These are phyloP conservation scores for Cladobotryum protrusum DNA, from an alignment of 2,329 filamentous ascomycete genomes.

Conservation along the genomic window DNA sequence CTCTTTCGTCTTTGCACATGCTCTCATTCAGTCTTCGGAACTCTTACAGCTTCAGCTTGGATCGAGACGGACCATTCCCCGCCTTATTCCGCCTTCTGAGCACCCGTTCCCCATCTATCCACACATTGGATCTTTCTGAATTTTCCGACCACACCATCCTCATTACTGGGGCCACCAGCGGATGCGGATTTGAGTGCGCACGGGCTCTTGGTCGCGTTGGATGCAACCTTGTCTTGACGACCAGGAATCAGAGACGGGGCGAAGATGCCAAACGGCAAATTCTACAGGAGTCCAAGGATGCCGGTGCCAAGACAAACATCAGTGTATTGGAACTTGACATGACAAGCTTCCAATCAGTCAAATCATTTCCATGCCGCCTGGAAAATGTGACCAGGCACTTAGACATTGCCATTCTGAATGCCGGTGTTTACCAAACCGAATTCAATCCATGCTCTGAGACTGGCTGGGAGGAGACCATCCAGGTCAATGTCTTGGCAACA, in stretches of 20 bases:
- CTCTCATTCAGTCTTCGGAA: background rate
- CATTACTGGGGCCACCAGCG: slow-evolving; percentile 21
- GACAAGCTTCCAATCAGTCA: slow-evolving; percentile 18
- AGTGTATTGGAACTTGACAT: background rate
- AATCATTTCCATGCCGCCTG: slow-evolving; percentile 14
- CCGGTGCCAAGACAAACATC: background rate
- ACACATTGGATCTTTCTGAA: background rate
- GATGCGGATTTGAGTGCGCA: slow-evolving; percentile 19
- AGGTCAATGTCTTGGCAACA: slow-evolving; percentile 21
- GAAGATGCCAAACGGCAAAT: background rate
- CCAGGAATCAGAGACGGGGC: background rate
- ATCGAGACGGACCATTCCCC: background rate
- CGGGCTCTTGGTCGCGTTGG: slow-evolving; percentile 4
- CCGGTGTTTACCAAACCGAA: slow-evolving; percentile 18
- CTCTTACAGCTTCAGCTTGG: background rate
- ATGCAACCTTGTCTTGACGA: background rate
- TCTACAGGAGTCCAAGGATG: background rate
- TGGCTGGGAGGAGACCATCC: slow-evolving; percentile 26
- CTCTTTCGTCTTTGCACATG: background rate
- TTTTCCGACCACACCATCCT: slow-evolving; percentile 4
- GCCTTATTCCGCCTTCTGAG: background rate
- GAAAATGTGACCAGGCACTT: slow-evolving; percentile 12
- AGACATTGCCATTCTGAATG: slow-evolving; percentile 28
- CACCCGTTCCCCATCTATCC: background rate
- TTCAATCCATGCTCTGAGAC: slow-evolving; percentile 16